Conservation (phyloP, 495 filamentous ascomycete species). For the Aspergillus funiculosus region DNA sequence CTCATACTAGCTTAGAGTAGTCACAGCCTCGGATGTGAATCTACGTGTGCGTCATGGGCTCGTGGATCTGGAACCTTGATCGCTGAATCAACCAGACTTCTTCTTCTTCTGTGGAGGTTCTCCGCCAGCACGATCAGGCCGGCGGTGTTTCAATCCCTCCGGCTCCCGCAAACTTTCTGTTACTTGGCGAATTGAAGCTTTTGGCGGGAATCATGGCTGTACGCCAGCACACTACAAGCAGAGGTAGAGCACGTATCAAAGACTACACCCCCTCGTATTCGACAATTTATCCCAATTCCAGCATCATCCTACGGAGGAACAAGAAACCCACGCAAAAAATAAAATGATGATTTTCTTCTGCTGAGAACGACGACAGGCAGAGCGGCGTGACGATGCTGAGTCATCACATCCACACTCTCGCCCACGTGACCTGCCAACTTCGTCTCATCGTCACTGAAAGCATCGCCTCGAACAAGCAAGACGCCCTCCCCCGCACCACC, state of each 20-base stretch:
- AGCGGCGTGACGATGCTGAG: too few species aligned
- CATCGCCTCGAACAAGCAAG: constrained; percentile 3
- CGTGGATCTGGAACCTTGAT: background rate
- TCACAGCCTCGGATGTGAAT: too few species aligned
- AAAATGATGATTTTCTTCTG: too few species aligned
- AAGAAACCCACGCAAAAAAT: background rate
- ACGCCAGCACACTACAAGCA: too few species aligned
- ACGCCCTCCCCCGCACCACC: constrained; percentile 9
- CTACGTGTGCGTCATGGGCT: background rate
- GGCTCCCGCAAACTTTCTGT: background rate
- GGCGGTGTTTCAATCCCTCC: background rate
- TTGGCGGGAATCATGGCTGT: background rate
- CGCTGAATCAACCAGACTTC: background rate
- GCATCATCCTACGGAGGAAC: background rate
- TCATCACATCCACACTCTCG: background rate
- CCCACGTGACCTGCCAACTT: constrained; percentile 19
- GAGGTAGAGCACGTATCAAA: too few species aligned
- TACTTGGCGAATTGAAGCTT: background rate
- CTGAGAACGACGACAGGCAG: too few species aligned
- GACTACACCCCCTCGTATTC: too few species aligned
- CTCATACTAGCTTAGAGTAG: too few species aligned
- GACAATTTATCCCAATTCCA: background rate
- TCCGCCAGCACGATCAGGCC: constrained; percentile 1
- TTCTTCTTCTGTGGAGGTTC: background rate
- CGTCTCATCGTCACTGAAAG: constrained; percentile 13